Conservation (phyloP, 371 early-diverging fungal species). For the Batkoa obscura region DNA sequence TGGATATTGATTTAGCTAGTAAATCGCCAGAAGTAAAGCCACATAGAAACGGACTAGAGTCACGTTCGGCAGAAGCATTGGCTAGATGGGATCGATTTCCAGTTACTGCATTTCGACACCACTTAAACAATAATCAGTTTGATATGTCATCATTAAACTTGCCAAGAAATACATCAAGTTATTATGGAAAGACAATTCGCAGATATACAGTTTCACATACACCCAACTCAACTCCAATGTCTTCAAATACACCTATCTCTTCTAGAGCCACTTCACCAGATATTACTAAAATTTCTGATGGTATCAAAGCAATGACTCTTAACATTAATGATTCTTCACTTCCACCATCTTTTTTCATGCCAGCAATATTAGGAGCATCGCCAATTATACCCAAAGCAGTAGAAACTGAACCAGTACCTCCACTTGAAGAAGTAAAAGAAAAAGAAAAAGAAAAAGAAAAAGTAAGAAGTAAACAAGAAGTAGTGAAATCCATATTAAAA, state of each 20-base stretch:
- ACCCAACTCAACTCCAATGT: neutral
- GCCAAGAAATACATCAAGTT: neutral
- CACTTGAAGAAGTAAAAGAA: too few relatives aligned
- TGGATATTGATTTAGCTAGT: too few relatives aligned
- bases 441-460: too few relatives aligned
- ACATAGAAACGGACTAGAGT: neutral
- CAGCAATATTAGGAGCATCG: neutral
- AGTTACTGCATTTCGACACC: neutral
- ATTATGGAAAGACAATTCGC: too few relatives aligned
- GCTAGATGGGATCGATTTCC: neutral
- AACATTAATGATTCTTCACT: neutral
- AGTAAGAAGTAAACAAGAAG: too few relatives aligned
- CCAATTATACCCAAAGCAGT: too few relatives aligned
- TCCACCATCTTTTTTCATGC: neutral
- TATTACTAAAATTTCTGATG: neutral
- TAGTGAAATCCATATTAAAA: too few relatives aligned
- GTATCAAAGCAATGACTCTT: neutral
- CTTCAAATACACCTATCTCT: neutral
- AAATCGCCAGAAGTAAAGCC: neutral
- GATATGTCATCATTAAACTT: neutral
- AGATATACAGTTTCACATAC: too few relatives aligned
- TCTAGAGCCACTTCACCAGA: neutral
- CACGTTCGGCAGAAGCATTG: neutral
- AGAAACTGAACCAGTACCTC: too few relatives aligned
- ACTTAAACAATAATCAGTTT: neutral